A percentile compares a stretch with the other conserved stretches of the same genome.
Conservation (phyloP, 805 yeast genomes). For the Yarrowia yakushimensis region DNA sequence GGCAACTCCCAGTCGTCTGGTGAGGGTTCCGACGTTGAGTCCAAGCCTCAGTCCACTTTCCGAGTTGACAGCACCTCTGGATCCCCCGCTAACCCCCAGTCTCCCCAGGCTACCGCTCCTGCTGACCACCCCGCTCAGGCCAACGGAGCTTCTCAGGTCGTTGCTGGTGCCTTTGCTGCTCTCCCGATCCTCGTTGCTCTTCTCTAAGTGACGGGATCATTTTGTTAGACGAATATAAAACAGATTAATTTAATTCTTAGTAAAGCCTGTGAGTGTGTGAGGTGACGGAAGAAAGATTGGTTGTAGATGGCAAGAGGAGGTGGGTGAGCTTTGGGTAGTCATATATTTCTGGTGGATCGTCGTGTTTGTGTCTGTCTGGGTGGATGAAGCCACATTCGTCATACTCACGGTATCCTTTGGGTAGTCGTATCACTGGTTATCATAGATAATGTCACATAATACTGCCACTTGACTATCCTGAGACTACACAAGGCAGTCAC, state of each 20-base stretch:
- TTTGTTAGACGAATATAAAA: background rate
- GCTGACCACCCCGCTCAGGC: background rate
- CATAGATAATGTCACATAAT: too few species aligned
- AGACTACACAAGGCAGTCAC: too few species aligned
- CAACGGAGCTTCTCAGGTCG: background rate
- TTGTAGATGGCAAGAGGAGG: too few species aligned
- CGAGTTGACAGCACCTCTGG: background rate
- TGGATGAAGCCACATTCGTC: too few species aligned
- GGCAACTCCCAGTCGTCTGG: too few species aligned
- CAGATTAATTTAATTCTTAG: background rate
- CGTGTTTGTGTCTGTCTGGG: too few species aligned
- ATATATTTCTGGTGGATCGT: too few species aligned
- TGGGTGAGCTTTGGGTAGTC: too few species aligned
- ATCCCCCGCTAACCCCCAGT: background rate
- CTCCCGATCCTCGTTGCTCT: constrained; percentile 1
- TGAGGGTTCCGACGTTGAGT: background rate
- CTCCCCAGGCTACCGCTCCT: background rate
- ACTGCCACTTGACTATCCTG: too few species aligned
- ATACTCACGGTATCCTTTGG: too few species aligned
- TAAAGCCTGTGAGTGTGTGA: background rate
- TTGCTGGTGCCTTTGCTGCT: background rate
- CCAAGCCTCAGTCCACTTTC: background rate
- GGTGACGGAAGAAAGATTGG: too few species aligned
- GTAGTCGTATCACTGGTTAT: background rate
- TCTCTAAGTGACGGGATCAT: background rate